These are phyloP conservation scores for Penicillium cosmopolitanum DNA, from an alignment of 495 filamentous ascomycete genomes.

Conservation along the genomic window DNA sequence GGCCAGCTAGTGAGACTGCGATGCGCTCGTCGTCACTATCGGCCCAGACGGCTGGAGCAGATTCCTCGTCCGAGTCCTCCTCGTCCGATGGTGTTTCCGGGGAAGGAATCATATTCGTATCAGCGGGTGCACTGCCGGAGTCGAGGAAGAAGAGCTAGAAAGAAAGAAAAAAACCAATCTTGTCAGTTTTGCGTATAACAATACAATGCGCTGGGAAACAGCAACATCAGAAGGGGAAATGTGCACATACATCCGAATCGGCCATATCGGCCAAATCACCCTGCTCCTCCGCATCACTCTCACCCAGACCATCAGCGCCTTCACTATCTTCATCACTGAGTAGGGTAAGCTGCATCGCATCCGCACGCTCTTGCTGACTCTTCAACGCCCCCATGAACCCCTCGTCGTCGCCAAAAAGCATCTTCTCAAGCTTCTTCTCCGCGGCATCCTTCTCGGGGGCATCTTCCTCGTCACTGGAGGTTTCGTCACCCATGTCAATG, in stretches of 20 bases:
- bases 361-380: constrained; percentile 37
- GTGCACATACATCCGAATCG: constrained; percentile 24
- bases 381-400: constrained; percentile 76
- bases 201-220: too few relatives aligned
- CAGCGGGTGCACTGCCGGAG: constrained; percentile 53
- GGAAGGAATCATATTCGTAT: constrained; percentile 47
- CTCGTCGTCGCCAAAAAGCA: constrained; percentile 84
- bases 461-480: constrained; percentile 45
- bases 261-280: constrained; percentile 64
- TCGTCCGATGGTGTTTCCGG: constrained; percentile 38
- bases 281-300: constrained; percentile 38
- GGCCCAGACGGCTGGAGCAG: constrained; percentile 71
- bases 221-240: neutral
- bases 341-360: constrained; percentile 37
- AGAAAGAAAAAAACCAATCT: neutral
- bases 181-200: neutral
- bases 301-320: constrained; percentile 31
- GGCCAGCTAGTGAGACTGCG: constrained; percentile 75
- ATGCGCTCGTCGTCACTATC: constrained; percentile 95
- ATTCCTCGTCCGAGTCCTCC: constrained; percentile 38
- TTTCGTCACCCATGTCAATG: constrained; percentile 36
- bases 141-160: constrained; percentile 71
- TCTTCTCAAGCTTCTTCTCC: constrained; percentile 80
- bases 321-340: constrained; percentile 38
- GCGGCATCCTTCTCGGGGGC: constrained; percentile 70